Evolutionary conservation across 257 asterid species (phyloP), one percentile per base, ranked within the genome.

Genomic region (Misopates orontium): DNA sequence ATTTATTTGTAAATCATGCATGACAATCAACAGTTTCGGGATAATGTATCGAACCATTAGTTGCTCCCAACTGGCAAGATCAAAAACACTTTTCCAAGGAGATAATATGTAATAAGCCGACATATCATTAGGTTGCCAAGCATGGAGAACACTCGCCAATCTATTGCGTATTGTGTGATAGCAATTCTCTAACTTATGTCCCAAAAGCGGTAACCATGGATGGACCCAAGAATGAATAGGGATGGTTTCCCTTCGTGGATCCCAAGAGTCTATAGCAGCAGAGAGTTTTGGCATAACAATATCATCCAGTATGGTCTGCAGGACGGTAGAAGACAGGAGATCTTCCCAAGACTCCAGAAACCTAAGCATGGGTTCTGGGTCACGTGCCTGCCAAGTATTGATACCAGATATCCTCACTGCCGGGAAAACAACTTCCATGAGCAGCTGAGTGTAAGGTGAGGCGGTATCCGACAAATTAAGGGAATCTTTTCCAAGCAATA

Each of bases 401-500:
- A 94, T 93, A 36, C 97, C 97, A 31, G 90, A 90, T 74, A 93
- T 90, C 73, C 98, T 87, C 73, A 93, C 89, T 0, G 96, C 99
- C 52, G 99, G 97, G 66, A 81, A 87, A 13, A 93, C 91, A 71
- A 87, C 97, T 80, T 93, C 95, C 97, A 84, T 86, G 21, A 93
- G 88, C 40, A 90, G 88, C 79, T 87, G 97, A 49, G 79, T 66
- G 62, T 89, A 92, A 5, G 95, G 93, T 24, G 97, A 85, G 39
- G 87, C 81, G 1, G 78, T 22, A 62, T 75, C 78, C 31, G 91
- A 80, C 63, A 83, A 60, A 45, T 45, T 72, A 55, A 60, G 67
- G 39, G 75, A 67, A 40, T 89, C 84, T 60, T 74, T 78, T 9
- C 83, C 92, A 79, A 83, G 86, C 67, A 89, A 74, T 70, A 93